Evolutionary conservation across 106 monocot species (phyloP).

Genomic region (Agapanthus africanus): DNA sequence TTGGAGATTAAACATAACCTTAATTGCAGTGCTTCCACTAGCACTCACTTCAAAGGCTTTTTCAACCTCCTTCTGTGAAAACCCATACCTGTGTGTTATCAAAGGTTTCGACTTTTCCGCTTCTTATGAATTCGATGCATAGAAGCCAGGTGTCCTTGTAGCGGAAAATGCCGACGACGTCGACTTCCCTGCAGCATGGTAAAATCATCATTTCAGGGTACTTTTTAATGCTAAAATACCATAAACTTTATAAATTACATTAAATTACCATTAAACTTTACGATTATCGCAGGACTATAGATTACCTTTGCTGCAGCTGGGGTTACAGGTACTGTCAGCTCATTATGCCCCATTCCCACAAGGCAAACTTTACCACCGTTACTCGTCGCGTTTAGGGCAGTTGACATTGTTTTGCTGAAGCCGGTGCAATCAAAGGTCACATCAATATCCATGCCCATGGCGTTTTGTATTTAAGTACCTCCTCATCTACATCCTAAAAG

Average conservation of each 20-base stretch:
- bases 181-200: conserved; percentile 62
- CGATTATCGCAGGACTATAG: not conserved
- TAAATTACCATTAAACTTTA: too few species aligned
- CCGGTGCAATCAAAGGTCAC: conserved; percentile 82
- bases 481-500: conserved; percentile 47
- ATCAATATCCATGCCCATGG: conserved; percentile 62
- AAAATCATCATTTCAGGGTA: too few species aligned
- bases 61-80: conserved; percentile 90
- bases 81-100: conserved; percentile 94
- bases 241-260: too few species aligned
- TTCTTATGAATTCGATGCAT: conserved; percentile 64
- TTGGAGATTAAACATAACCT: conserved; percentile 94
- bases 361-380: conserved; percentile 88
- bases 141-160: conserved; percentile 98
- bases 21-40: conserved; percentile 68
- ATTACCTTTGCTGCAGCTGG: conserved; percentile 70
- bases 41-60: conserved; percentile 93
- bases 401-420: conserved; percentile 89
- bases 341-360: conserved; percentile 86
- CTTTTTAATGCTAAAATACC: not conserved
- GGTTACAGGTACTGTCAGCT: conserved; percentile 83
- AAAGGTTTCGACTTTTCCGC: conserved; percentile 87
- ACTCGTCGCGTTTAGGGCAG: conserved; percentile 60
- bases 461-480: conserved; percentile 48
- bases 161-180: conserved; percentile 72